Evolutionary conservation across 2,329 filamentous ascomycete genomes (phyloP).

Genomic region (Neoscytalidium dimidiatum): DNA sequence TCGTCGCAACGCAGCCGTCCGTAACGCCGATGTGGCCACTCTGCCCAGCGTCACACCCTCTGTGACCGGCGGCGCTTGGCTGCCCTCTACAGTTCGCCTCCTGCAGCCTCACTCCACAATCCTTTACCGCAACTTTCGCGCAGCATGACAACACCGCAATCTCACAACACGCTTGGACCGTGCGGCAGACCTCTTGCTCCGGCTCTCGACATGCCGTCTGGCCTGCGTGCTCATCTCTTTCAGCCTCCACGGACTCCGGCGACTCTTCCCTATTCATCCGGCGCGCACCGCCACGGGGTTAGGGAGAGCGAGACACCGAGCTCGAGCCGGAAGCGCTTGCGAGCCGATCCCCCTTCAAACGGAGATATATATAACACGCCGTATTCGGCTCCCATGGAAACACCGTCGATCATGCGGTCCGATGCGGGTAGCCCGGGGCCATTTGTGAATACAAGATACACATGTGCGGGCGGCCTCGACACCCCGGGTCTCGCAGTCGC

Average conservation of each 20-base stretch:
- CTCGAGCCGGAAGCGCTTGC: slow-evolving; percentile 21
- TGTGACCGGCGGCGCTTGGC: slow-evolving; percentile 10
- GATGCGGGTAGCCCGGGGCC: slow-evolving; percentile 42
- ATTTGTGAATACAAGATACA: slow-evolving; percentile 55
- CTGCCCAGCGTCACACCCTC: slow-evolving; percentile 10
- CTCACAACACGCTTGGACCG: slow-evolving; percentile 16
- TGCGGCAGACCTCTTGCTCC: slow-evolving; percentile 18
- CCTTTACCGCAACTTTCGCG: slow-evolving; percentile 10
- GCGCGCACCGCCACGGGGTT: slow-evolving; percentile 11
- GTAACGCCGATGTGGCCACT: slow-evolving; percentile 10
- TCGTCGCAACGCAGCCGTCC: background rate
- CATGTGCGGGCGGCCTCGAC: slow-evolving; percentile 53
- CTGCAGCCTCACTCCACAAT: slow-evolving; percentile 12
- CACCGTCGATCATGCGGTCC: slow-evolving; percentile 18
- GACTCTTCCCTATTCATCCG: slow-evolving; percentile 10
- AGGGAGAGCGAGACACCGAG: background rate
- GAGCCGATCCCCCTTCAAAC: slow-evolving; percentile 19
- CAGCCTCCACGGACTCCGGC: slow-evolving; percentile 16
- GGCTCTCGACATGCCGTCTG: slow-evolving; percentile 11
- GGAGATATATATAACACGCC: slow-evolving; percentile 17
- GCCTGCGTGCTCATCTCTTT: slow-evolving; percentile 13
- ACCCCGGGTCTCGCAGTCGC: slow-evolving; percentile 43
- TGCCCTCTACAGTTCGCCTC: background rate
- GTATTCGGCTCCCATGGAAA: slow-evolving; percentile 14
- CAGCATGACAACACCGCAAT: slow-evolving; percentile 12